phyloP scores from a whole-genome alignment of 2,329 filamentous ascomycete genomes.

The Cadophora luteo-olivacea region DNA sequence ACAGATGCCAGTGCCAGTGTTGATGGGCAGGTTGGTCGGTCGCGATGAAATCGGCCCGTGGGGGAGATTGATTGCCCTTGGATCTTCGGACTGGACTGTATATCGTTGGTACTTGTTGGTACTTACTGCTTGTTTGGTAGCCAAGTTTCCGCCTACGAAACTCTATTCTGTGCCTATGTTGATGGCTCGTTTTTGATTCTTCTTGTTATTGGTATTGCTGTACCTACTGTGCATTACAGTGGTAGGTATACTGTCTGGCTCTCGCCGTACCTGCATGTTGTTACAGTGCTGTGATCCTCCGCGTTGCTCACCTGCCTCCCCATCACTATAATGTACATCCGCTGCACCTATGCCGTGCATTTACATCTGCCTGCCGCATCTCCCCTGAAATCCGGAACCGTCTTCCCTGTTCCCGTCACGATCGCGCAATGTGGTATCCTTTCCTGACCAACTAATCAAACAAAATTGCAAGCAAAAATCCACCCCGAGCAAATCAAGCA shows the following conservation, averaged over 20 bases:
- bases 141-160: neutral
- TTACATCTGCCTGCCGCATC: neutral
- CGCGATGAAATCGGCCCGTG: too few species aligned
- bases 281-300: conserved; percentile 10
- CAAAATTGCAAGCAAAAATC: neutral
- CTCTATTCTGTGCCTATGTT: neutral
- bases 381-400: too few species aligned
- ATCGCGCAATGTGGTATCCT: neutral
- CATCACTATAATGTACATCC: conserved; percentile 10
- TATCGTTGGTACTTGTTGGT: too few species aligned
- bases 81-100: too few species aligned
- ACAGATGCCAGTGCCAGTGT: too few species aligned
- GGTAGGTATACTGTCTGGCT: neutral
- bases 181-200: neutral
- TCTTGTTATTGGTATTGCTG: conserved; percentile 1
- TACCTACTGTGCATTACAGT: neutral
- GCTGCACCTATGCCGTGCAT: neutral
- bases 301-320: neutral
- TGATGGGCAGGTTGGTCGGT: too few species aligned
- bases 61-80: too few species aligned
- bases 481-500: neutral
- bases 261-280: neutral
- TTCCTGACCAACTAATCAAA: neutral
- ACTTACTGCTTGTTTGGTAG: neutral
- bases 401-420: neutral